Conservation (phyloP, 805 yeast species). For the Candida insectorum region DNA sequence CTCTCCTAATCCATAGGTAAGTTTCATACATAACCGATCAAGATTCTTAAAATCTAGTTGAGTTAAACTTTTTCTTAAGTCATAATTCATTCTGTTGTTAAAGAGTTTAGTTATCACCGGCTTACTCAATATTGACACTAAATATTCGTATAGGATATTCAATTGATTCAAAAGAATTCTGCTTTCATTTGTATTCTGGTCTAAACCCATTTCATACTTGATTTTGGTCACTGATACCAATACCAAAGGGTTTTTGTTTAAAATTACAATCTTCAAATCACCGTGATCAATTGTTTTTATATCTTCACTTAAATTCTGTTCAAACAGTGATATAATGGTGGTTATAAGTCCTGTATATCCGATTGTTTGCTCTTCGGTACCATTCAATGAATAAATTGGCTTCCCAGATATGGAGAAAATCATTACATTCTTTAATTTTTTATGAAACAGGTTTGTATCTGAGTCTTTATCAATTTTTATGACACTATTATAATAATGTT, state of each 20-base stretch:
- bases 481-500: conserved; percentile 15
- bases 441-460: conserved; percentile 18
- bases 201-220: conserved; percentile 36
- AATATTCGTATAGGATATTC: conserved; percentile 67
- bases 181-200: conserved; percentile 15
- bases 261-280: conserved; percentile 50
- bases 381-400: conserved; percentile 78
- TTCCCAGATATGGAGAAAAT: conserved; percentile 83
- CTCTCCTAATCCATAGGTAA: conserved; percentile 29
- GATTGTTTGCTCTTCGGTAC: conserved; percentile 61
- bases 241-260: conserved; percentile 65
- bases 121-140: conserved; percentile 80
- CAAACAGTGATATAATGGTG: conserved; percentile 71
- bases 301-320: conserved; percentile 36
- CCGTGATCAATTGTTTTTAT: conserved; percentile 50
- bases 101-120: conserved; percentile 71
- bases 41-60: conserved; percentile 71
- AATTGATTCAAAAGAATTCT: conserved; percentile 47
- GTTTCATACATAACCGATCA: conserved; percentile 48
- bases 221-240: conserved; percentile 64
- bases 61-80: conserved; percentile 70
- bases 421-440: conserved; percentile 64
- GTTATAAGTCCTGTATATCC: conserved; percentile 80
- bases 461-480: conserved; percentile 15
- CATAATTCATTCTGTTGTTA: conserved; percentile 72